Evolutionary conservation across 31 red algal species (phyloP).

Genomic region (Bonnemaisonia californica): DNA sequence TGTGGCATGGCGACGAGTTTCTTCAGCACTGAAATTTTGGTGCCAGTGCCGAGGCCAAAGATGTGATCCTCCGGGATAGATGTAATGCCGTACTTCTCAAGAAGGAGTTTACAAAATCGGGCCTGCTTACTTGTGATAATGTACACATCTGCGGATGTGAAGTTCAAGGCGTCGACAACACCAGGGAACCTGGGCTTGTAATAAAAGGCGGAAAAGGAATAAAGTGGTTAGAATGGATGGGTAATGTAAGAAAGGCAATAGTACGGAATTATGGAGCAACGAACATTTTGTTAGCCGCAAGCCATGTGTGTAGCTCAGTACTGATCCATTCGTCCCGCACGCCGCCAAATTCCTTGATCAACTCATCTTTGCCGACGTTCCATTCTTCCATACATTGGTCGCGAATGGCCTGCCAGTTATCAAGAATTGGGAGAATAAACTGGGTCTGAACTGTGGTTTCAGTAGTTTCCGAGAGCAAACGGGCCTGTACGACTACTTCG

Average conservation of each 20-base stretch:
- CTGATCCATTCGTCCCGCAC: slow-evolving; percentile 87
- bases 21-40: slow-evolving; percentile 85
- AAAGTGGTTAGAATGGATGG: background rate
- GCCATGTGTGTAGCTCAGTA: slow-evolving; percentile 65
- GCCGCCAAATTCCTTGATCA: slow-evolving; percentile 70
- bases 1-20: slow-evolving; percentile 74
- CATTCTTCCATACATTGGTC: slow-evolving; percentile 66
- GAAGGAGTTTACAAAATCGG: slow-evolving; percentile 77
- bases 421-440: slow-evolving; percentile 39
- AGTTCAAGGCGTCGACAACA: slow-evolving; percentile 80
- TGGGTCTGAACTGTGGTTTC: background rate
- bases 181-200: slow-evolving; percentile 68
- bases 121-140: slow-evolving; percentile 94
- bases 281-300: slow-evolving; percentile 75
- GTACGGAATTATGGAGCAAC: slow-evolving; percentile 20
- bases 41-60: slow-evolving; percentile 72
- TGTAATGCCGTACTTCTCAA: slow-evolving; percentile 59
- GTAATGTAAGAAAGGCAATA: background rate
- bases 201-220: background rate
- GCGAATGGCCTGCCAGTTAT: slow-evolving; percentile 57
- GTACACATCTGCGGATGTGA: slow-evolving; percentile 61
- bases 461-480: slow-evolving; percentile 55
- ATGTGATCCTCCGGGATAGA: slow-evolving; percentile 52
- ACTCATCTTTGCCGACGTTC: slow-evolving; percentile 42
- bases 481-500: slow-evolving; percentile 84